phyloP scores from a whole-genome alignment of 2,329 filamentous ascomycete genomes.

The Endoconidiophora laricicola region DNA sequence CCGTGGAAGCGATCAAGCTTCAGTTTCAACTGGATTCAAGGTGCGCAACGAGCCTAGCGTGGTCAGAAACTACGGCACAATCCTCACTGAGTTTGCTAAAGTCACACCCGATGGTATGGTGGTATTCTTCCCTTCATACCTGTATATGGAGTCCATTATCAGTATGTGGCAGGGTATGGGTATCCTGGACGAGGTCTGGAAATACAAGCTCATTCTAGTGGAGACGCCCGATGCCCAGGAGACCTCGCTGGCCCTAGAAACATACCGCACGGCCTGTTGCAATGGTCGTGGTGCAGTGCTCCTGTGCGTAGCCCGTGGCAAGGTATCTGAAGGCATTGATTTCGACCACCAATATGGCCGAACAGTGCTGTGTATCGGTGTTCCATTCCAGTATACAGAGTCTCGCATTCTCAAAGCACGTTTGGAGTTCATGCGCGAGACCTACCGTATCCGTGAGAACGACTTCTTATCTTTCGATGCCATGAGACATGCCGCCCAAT shows the following conservation, averaged over 20 bases:
- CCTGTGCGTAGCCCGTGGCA: constrained; percentile 88
- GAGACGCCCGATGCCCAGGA: constrained; percentile 97
- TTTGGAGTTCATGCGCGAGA: constrained; percentile 90
- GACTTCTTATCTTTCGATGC: constrained; percentile 98
- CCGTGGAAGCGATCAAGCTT: constrained; percentile 80
- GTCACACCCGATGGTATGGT: constrained; percentile 94
- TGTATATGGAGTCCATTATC: constrained; percentile 99
- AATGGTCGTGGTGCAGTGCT: constrained; percentile 89
- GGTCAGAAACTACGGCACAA: constrained; percentile 89
- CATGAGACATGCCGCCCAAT: constrained; percentile 97
- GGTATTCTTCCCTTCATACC: constrained; percentile 97
- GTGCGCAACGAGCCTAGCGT: constrained; percentile 91
- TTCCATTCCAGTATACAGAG: constrained; percentile 97
- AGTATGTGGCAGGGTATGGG: constrained; percentile 99
- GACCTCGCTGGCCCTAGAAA: constrained; percentile 86
- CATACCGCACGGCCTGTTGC: constrained; percentile 91
- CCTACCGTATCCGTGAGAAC: constrained; percentile 89
- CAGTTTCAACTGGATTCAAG: constrained; percentile 85
- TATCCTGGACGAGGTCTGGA: constrained; percentile 94
- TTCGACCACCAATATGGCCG: constrained; percentile 98
- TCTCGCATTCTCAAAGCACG: constrained; percentile 91
- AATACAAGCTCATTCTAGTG: constrained; percentile 94
- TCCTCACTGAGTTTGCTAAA: constrained; percentile 88
- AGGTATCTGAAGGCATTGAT: constrained; percentile 96
- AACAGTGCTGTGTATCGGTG: constrained; percentile 88